Evolutionary conservation across 1,284 basidiomycete genomes (phyloP).

Genomic region (Pseudozyma pruni): DNA sequence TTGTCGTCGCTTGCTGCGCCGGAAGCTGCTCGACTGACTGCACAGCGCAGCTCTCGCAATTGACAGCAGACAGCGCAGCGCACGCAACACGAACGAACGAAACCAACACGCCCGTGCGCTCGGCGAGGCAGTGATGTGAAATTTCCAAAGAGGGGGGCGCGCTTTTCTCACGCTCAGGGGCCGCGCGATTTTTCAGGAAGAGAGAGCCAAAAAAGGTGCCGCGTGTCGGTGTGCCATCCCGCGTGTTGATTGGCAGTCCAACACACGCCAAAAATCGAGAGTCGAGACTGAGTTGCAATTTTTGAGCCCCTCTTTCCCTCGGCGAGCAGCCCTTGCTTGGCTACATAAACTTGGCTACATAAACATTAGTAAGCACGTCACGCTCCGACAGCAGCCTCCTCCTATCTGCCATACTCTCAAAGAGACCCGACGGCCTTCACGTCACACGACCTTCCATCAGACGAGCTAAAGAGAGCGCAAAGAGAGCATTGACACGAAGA

Average conservation of each 20-base stretch:
- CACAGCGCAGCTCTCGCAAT: not conserved
- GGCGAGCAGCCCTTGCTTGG: too few species aligned
- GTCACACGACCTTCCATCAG: too few species aligned
- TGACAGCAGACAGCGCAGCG: slow-evolving; percentile 1
- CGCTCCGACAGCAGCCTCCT: not conserved
- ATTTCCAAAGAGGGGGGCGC: not conserved
- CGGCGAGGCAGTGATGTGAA: not conserved
- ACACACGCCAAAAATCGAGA: not conserved
- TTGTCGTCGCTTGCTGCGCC: not conserved
- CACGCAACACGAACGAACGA: slow-evolving; percentile 3
- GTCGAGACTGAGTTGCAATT: too few species aligned
- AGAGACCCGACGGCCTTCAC: too few species aligned
- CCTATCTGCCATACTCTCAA: too few species aligned
- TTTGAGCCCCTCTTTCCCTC: not conserved
- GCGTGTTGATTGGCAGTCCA: not conserved
- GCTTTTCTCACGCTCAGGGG: not conserved
- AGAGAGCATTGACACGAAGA: slow-evolving; percentile 1
- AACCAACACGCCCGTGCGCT: slow-evolving; percentile 5
- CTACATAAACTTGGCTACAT: too few species aligned
- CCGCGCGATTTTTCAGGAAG: not conserved
- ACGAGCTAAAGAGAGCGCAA: too few species aligned
- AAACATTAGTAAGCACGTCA: slow-evolving; percentile 1
- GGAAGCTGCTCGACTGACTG: not conserved
- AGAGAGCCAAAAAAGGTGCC: not conserved
- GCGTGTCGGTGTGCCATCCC: not conserved